phyloP scores from a whole-genome alignment of 1,139 yeast genomes.

The Schwanniomyces etchellsii region DNA sequence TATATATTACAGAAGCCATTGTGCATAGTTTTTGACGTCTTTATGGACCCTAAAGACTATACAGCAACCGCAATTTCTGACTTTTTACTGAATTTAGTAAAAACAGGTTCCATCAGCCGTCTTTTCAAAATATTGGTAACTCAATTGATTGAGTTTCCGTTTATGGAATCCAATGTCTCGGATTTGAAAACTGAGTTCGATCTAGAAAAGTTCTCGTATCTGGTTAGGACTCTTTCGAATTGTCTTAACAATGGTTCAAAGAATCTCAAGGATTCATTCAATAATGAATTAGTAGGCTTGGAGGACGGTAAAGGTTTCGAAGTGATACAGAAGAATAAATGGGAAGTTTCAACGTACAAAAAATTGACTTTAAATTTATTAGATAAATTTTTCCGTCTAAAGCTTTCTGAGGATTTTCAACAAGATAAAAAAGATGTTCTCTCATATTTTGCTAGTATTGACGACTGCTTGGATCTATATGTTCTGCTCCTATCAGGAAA shows the following conservation, averaged over 20 bases:
- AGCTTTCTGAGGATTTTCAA: slow-evolving; percentile 21
- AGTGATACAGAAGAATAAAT: slow-evolving; percentile 30
- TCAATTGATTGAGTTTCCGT: slow-evolving; percentile 40
- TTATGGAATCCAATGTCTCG: slow-evolving; percentile 17
- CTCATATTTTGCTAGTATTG: slow-evolving; percentile 23
- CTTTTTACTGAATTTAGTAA: slow-evolving; percentile 51
- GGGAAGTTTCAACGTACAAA: slow-evolving; percentile 63
- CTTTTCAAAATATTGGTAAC: slow-evolving; percentile 52
- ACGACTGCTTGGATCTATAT: slow-evolving; percentile 34
- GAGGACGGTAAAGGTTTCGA: slow-evolving; percentile 36
- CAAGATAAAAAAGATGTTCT: slow-evolving; percentile 13
- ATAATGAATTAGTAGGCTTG: slow-evolving; percentile 51
- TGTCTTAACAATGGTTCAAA: slow-evolving; percentile 43
- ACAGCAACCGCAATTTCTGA: slow-evolving; percentile 42
- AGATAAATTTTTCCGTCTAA: slow-evolving; percentile 34
- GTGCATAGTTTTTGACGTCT: slow-evolving; percentile 57
- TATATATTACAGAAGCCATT: slow-evolving; percentile 57
- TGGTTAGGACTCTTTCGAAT: slow-evolving; percentile 44
- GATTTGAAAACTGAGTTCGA: slow-evolving; percentile 40
- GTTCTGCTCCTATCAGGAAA: slow-evolving; percentile 48
- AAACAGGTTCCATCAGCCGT: slow-evolving; percentile 53
- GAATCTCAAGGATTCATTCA: slow-evolving; percentile 39
- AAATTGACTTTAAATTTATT: slow-evolving; percentile 44
- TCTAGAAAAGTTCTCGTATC: slow-evolving; percentile 52
- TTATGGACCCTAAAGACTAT: slow-evolving; percentile 36